Conservation (phyloP, 2,329 filamentous ascomycete species). For the Ilyonectria sp. region DNA sequence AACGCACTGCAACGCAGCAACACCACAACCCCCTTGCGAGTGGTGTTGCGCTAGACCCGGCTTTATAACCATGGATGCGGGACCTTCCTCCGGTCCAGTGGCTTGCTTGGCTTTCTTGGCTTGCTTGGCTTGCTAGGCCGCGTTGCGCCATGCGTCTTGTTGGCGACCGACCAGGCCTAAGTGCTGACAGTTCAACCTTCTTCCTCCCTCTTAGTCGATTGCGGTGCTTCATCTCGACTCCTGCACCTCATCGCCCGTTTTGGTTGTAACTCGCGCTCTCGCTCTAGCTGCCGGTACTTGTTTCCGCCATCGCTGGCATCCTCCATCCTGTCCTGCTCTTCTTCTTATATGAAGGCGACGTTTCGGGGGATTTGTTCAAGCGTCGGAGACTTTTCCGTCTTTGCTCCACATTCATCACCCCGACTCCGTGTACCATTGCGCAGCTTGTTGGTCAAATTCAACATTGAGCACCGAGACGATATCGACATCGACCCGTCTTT, state of each 20-base stretch:
- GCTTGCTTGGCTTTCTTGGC: neutral
- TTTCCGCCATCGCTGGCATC: neutral
- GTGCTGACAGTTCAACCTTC: constrained; percentile 24
- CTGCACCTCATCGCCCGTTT: constrained; percentile 22
- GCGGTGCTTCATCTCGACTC: constrained; percentile 20
- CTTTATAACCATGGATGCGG: constrained; percentile 22
- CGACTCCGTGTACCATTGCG: neutral
- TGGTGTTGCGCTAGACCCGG: constrained; percentile 25
- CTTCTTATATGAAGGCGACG: constrained; percentile 30
- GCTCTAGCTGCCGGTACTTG: neutral
- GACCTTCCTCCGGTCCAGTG: constrained; percentile 13
- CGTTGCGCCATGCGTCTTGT: constrained; percentile 15
- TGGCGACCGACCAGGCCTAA: neutral
- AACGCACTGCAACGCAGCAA: constrained; percentile 23
- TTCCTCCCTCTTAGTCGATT: constrained; percentile 18
- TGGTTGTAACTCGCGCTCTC: constrained; percentile 18
- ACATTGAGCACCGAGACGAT: constrained; percentile 11
- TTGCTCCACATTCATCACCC: constrained; percentile 17
- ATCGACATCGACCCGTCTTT: neutral
- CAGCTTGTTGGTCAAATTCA: constrained; percentile 3
- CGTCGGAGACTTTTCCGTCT: constrained; percentile 29
- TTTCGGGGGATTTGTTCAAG: constrained; percentile 21
- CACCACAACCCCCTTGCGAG: constrained; percentile 6
- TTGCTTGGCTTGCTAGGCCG: constrained; percentile 10
- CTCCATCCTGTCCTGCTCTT: neutral